A percentile compares a stretch with the other conserved stretches of the same genome.
Conservation (phyloP, 169 alveolate genomes). For the Eimeria mitis region DNA sequence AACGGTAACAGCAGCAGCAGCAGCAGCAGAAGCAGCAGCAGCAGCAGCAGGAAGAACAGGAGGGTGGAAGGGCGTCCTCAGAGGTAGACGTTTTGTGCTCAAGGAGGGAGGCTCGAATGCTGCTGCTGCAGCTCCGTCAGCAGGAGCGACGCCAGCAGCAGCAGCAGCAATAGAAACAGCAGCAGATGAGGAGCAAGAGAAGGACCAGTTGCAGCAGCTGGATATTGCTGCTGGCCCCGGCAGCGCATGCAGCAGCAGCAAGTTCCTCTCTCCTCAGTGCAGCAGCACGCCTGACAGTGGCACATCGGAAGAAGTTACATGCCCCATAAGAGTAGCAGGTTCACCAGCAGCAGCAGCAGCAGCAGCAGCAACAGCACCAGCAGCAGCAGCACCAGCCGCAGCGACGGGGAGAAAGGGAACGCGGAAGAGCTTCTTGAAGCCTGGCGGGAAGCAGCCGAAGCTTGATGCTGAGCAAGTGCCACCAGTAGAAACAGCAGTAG, state of each 20-base stretch:
- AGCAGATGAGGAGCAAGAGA: not conserved
- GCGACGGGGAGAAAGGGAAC: not conserved
- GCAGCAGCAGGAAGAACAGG: not conserved
- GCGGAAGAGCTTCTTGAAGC: not conserved
- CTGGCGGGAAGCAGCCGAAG: not conserved
- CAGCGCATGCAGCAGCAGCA: conserved; percentile 38
- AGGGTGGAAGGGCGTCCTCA: not conserved
- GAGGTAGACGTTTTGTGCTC: not conserved
- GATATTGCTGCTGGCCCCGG: not conserved
- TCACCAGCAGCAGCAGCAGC: conserved; percentile 10
- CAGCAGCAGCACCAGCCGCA: not conserved
- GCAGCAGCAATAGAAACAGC: not conserved
- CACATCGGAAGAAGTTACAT: not conserved
- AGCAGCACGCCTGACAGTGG: conserved; percentile 24
- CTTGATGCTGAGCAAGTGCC: not conserved
- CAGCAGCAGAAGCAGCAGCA: not conserved
- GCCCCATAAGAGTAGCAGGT: not conserved
- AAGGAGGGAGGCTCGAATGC: conserved; percentile 5
- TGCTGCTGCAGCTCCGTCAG: not conserved
- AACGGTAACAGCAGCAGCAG: not conserved
- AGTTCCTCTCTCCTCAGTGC: conserved; percentile 21
- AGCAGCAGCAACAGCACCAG: conserved; percentile 10
- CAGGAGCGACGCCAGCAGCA: conserved; percentile 18
- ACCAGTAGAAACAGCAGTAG: not conserved
- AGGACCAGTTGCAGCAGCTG: not conserved